Evolutionary conservation across 305 asterid genomes (phyloP), one percentile per base, ranked within the genome.

Genomic region (Fraxinus ornus): DNA sequence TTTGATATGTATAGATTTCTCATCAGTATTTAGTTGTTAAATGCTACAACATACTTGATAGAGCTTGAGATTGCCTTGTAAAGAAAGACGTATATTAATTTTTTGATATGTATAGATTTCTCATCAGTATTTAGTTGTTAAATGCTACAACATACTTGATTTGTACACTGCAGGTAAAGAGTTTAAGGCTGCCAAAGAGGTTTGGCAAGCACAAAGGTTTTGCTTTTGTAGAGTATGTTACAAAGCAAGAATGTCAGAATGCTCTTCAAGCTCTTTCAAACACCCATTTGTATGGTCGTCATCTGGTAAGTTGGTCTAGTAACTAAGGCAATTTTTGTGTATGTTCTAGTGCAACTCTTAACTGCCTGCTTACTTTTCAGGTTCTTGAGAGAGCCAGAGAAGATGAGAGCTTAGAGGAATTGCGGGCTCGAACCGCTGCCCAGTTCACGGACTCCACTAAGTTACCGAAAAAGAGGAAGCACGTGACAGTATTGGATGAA

Each of bases 351-450:
- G 37, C 66, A 33, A 71, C 10, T 33, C 70, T 73, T 12, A 66
- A 83, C 44, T 85, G 37, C 72, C 55, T 71, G 77, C 35, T 10
- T 76, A 75, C 39, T 8, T 8, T 73, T 83, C 88, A 95, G 98
- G 99, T 95, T 80, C 81, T 95, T 87, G 99, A 95, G 88, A 89
- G 94, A 83, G 98, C 99, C 28, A 94, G 93, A 84, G 99, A 93
- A 91, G 97, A 93, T 3, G 97, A 94, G 88, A 95, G 89, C 92
- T 80, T 95, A 88, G 98, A 93, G 75, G 99, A 95, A 77, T 80
- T 93, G 81, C 93, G 97, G 10, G 97, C 89, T 6, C 91, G 95
- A 55, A 93, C 97, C 3, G 97, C 98, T 15, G 93, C 97, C 81
- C 97, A 92, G 86, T 94, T 92, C 83, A 80, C 88, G 1, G 92